Evolutionary conservation across 352 stramenopile genomes (phyloP).

Genomic region (Peronospora farinosa): DNA sequence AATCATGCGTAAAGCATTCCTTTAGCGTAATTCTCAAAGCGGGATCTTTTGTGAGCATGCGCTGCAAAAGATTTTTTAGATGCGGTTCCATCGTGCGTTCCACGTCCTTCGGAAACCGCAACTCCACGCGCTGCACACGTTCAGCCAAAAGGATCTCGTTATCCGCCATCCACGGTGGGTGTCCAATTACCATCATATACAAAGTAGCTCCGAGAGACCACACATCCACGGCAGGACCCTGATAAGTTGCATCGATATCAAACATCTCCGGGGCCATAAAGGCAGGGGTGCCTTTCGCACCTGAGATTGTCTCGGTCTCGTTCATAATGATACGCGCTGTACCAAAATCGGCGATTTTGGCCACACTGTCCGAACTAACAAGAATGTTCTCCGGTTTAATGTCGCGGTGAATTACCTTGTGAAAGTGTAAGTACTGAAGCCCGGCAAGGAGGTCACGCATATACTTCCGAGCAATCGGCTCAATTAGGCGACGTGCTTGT

Average conservation of each 20-base stretch:
- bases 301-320: constrained; percentile 80
- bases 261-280: constrained; percentile 92
- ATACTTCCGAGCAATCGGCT: constrained; percentile 73
- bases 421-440: constrained; percentile 90
- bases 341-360: constrained; percentile 89
- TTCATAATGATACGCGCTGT: constrained; percentile 88
- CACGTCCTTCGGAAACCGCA: constrained; percentile 75
- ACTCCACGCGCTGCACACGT: constrained; percentile 79
- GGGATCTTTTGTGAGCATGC: constrained; percentile 89
- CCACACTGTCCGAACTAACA: constrained; percentile 69
- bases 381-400: constrained; percentile 90
- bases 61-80: constrained; percentile 86
- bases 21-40: constrained; percentile 68
- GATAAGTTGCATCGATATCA: constrained; percentile 84
- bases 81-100: constrained; percentile 77
- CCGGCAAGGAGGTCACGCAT: constrained; percentile 86
- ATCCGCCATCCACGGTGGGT: constrained; percentile 86
- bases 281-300: constrained; percentile 76
- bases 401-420: constrained; percentile 90
- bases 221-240: constrained; percentile 76
- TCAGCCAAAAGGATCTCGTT: constrained; percentile 87
- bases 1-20: constrained; percentile 88
- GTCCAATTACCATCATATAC: constrained; percentile 89
- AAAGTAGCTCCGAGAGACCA: constrained; percentile 88
- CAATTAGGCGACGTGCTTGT: constrained; percentile 47